A percentile compares a stretch with the other conserved stretches of the same genome.
phyloP scores from a whole-genome alignment of 768 basidiomycete genomes.

The Lentinula edodes region DNA sequence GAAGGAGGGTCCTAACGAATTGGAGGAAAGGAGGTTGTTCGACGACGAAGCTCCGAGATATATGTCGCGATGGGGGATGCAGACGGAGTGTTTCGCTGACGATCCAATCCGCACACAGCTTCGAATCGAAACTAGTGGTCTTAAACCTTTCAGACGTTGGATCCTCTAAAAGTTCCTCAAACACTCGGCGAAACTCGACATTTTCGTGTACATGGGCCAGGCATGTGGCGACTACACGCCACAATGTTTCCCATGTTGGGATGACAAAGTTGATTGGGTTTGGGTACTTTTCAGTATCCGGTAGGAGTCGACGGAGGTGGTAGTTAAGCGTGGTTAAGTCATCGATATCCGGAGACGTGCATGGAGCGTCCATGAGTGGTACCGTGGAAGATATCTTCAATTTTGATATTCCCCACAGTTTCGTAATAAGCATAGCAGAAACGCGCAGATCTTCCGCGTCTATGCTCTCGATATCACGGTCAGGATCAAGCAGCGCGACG shows the following conservation, averaged over 20 bases:
- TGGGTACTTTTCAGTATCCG: constrained; percentile 22
- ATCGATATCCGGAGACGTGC: constrained; percentile 24
- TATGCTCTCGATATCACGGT: constrained; percentile 22
- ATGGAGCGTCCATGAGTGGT: constrained; percentile 20
- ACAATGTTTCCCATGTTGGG: constrained; percentile 57
- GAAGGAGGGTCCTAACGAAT: constrained; percentile 1
- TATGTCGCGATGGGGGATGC: constrained; percentile 45
- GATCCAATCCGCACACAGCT: constrained; percentile 18
- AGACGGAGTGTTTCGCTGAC: constrained; percentile 43
- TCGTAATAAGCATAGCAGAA: constrained; percentile 37
- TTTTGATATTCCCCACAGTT: constrained; percentile 44
- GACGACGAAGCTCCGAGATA: constrained; percentile 23
- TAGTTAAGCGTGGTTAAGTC: constrained; percentile 11
- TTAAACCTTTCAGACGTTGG: constrained; percentile 26
- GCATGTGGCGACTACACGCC: constrained; percentile 49
- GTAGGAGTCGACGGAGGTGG: constrained; percentile 35
- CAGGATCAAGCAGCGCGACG: constrained; percentile 32
- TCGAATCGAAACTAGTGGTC: background rate
- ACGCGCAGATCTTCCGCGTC: constrained; percentile 24
- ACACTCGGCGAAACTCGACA: constrained; percentile 16
- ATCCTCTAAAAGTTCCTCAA: constrained; percentile 28
- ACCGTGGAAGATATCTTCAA: constrained; percentile 2
- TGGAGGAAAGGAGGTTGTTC: background rate
- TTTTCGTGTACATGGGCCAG: constrained; percentile 32
- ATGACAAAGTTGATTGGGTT: constrained; percentile 49